Evolutionary conservation across 495 filamentous ascomycete genomes (phyloP).

Genomic region (Glarea lozoyensis): DNA sequence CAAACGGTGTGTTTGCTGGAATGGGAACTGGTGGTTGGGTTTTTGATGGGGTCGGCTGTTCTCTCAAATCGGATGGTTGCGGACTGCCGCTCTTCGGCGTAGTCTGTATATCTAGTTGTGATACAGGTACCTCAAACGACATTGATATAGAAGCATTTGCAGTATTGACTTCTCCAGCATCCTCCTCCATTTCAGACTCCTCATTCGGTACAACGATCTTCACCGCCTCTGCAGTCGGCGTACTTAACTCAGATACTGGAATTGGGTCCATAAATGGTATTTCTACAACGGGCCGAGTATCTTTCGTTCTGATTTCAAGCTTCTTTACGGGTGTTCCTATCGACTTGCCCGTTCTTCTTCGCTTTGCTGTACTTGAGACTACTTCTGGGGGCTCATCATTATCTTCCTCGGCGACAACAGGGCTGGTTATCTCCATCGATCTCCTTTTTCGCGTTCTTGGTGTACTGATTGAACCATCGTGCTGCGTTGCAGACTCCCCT

Average conservation of each 20-base stretch:
- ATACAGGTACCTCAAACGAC: background rate
- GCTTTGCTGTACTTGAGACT: background rate
- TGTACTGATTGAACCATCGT: too few species aligned
- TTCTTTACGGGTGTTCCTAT: constrained; percentile 14
- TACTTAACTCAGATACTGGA: background rate
- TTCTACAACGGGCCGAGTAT: constrained; percentile 14
- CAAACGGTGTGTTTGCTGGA: too few species aligned
- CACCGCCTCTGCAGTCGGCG: background rate
- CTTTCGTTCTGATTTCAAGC: constrained; percentile 1
- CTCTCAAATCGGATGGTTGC: background rate
- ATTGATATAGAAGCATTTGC: background rate
- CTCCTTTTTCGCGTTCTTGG: constrained; percentile 5
- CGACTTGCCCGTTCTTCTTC: constrained; percentile 2
- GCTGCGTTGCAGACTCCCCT: too few species aligned
- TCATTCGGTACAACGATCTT: background rate
- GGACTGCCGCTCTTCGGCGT: background rate
- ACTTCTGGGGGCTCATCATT: background rate
- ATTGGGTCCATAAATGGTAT: constrained; percentile 5
- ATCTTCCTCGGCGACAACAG: background rate
- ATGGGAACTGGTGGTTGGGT: too few species aligned
- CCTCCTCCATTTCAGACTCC: background rate
- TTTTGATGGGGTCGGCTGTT: too few species aligned
- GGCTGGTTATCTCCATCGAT: background rate
- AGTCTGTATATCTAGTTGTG: background rate
- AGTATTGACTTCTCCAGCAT: background rate